These are phyloP conservation scores for Pichia insulana DNA, from an alignment of 805 yeast species.

Conservation along the genomic window DNA sequence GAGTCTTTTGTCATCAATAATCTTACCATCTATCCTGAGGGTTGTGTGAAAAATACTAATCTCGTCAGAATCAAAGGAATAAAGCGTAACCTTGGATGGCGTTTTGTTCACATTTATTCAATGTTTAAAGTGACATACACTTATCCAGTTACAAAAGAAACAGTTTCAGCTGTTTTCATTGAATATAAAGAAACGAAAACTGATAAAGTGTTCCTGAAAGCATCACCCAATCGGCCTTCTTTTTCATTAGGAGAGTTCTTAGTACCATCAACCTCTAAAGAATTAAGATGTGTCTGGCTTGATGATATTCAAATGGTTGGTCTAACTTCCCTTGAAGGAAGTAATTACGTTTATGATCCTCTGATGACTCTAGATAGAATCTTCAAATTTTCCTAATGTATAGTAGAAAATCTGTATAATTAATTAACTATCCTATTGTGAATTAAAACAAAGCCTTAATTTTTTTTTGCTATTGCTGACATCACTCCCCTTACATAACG, in stretches of 20 bases:
- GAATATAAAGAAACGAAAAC: constrained; percentile 6
- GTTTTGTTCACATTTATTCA: constrained; percentile 3
- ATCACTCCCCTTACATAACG: no score
- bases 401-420: no score
- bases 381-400: neutral
- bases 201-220: neutral
- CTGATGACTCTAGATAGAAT: neutral
- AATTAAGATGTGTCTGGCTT: constrained; percentile 3
- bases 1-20: neutral
- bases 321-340: neutral
- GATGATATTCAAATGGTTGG: constrained; percentile 7
- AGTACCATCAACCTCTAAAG: neutral
- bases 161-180: neutral
- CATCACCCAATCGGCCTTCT: constrained; percentile 2
- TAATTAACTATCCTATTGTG: no score
- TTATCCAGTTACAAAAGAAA: constrained; percentile 1
- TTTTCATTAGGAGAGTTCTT: constrained; percentile 4
- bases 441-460: no score
- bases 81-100: constrained; percentile 3
- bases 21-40: neutral
- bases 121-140: neutral
- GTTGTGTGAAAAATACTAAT: neutral
- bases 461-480: no score
- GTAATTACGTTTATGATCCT: constrained; percentile 4
- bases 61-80: constrained; percentile 2